Base-by-base conservation (phyloP, 108 stramenopile species). In the Cyclostephanos tholiformis region DNA sequence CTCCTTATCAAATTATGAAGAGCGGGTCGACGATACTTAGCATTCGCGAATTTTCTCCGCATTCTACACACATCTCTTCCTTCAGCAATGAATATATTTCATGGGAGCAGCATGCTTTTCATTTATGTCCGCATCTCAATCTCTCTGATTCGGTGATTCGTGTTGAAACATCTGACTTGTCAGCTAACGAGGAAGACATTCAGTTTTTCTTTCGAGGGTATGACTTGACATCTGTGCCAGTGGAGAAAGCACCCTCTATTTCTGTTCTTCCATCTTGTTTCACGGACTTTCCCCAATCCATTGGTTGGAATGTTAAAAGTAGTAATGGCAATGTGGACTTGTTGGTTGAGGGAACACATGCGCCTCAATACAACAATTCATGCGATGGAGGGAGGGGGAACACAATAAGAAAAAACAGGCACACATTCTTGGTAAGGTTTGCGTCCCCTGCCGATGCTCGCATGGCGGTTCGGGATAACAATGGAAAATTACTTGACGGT, bases 401-500 rank as follows among this genome's bases (percentile, higher is more conserved):
- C 26, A 2, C 46, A 57, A 55, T 29, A n/a, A 52, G 44, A 17
- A 55, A 60, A 6, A 19, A 27, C 56, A 52, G 44, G 6, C 67
- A 65, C 38, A 69, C 74, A 0, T 83, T 83, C 50, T 60, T 83
- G 25, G 65, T 83, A 13, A 57, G 82, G 65, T 79, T 83, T 57
- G 77, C 82, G 23, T 64, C 72, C 38, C 53, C 82, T 41, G 39
- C 73, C 0, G 67, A 79, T 63, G 82, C 82, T 52, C 69, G 77
- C 57, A 78, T 78, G 73, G 82, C 82, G 27, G 38, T 83, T 39
- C 48, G 77, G 25, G 74, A 91, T 11, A 66, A 69, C 51, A 88
- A 91, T 67, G 93, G 93, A 17, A 91, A 89, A 70, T 63, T 94
- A 57, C 61, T 91, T 14, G 93, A 89, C 55, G 63, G 60, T 43